phyloP scores from a whole-genome alignment of 352 stramenopile genomes.

The Phytophthora europaea region DNA sequence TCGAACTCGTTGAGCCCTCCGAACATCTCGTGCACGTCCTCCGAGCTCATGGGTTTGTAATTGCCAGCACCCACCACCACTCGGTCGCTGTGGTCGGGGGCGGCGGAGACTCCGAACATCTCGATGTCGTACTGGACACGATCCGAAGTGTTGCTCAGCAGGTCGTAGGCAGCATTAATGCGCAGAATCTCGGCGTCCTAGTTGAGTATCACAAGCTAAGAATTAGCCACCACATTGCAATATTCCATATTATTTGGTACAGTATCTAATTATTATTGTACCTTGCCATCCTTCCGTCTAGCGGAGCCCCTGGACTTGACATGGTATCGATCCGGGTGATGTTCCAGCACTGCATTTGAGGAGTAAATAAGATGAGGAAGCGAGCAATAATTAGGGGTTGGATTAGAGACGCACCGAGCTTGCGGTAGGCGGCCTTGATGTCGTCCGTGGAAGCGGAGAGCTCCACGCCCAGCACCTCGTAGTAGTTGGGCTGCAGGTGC shows the following conservation, averaged over 20 bases:
- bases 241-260: neutral
- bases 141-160: slow-evolving; percentile 55
- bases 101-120: slow-evolving; percentile 68
- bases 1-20: slow-evolving; percentile 76
- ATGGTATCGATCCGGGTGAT: slow-evolving; percentile 76
- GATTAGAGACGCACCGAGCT: slow-evolving; percentile 54
- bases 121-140: slow-evolving; percentile 81
- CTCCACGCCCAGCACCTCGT: slow-evolving; percentile 71
- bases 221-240: neutral
- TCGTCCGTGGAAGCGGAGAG: slow-evolving; percentile 71
- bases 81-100: slow-evolving; percentile 45
- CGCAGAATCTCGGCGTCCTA: slow-evolving; percentile 64
- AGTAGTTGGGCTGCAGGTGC: slow-evolving; percentile 57
- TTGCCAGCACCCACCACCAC: slow-evolving; percentile 29
- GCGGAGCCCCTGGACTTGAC: slow-evolving; percentile 34
- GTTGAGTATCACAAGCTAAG: neutral
- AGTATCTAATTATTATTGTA: slow-evolving; percentile 13
- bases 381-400: neutral
- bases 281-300: slow-evolving; percentile 45
- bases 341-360: slow-evolving; percentile 57
- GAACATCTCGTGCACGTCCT: slow-evolving; percentile 84
- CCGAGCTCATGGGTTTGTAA: slow-evolving; percentile 77
- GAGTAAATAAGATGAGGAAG: neutral
- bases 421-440: slow-evolving; percentile 84
- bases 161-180: slow-evolving; percentile 83